A percentile compares a stretch with the other conserved stretches of the same genome.
Evolutionary conservation across 2,329 filamentous ascomycete genomes (phyloP).

Genomic region (Aplosporella prunicola): DNA sequence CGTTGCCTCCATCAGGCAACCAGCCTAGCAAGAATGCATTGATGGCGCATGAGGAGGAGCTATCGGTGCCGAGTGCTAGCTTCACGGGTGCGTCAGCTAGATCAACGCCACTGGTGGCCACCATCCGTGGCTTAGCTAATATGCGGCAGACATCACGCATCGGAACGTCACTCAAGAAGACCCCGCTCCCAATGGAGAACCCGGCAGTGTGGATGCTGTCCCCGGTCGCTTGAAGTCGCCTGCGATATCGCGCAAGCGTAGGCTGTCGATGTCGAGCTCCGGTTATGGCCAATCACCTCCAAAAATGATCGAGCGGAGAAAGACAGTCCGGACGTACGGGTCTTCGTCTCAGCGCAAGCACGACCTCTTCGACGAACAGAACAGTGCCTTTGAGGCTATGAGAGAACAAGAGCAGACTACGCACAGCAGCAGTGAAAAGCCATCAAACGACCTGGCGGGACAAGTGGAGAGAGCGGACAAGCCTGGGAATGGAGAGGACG

Average conservation of each 20-base stretch:
- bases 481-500: background rate
- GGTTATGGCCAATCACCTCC: background rate
- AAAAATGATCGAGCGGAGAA: background rate
- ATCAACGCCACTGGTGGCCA: background rate
- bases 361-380: background rate
- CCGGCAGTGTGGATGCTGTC: background rate
- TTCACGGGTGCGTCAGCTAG: slow-evolving; percentile 21
- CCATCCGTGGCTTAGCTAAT: background rate
- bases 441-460: no score
- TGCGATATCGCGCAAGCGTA: background rate
- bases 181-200: slow-evolving; percentile 17
- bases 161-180: slow-evolving; percentile 20
- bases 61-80: slow-evolving; percentile 16
- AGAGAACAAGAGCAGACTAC: background rate
- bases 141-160: no score
- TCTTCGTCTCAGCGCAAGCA: background rate
- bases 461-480: background rate
- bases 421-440: background rate
- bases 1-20: background rate
- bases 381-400: background rate
- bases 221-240: background rate
- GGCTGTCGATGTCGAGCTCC: background rate
- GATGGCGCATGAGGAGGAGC: slow-evolving; percentile 9
- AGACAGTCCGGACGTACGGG: slow-evolving; percentile 3
- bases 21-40: slow-evolving; percentile 15